Conservation (phyloP, 1,284 basidiomycete genomes). For the Lignosus rhinocerotis region DNA sequence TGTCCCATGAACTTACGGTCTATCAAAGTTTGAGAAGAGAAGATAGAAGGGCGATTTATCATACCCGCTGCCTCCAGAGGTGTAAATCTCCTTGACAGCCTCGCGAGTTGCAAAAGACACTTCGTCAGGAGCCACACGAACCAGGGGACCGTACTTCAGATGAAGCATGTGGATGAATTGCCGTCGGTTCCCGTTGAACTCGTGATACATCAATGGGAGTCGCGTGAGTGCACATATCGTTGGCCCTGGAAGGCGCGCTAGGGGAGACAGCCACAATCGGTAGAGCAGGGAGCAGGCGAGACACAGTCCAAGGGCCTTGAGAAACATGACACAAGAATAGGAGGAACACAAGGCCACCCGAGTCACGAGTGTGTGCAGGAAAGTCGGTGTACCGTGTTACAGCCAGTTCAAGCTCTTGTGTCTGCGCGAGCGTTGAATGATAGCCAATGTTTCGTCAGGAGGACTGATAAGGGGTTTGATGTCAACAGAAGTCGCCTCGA, state of each 20-base stretch:
- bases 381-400: no score
- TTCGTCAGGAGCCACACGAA: conserved; percentile 32
- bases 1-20: conserved; percentile 6
- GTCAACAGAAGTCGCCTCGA: neutral
- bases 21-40: conserved; percentile 24
- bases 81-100: conserved; percentile 29
- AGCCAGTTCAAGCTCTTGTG: no score
- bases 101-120: conserved; percentile 29
- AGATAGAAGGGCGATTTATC: conserved; percentile 27
- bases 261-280: conserved; percentile 24
- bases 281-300: conserved; percentile 6
- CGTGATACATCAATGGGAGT: conserved; percentile 28
- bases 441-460: no score
- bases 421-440: no score
- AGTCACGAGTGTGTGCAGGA: neutral
- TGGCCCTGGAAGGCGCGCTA: conserved; percentile 28
- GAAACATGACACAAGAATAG: neutral
- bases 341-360: neutral
- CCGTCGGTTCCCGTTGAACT: conserved; percentile 19
- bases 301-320: neutral
- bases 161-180: conserved; percentile 28
- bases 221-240: conserved; percentile 23
- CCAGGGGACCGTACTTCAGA: conserved; percentile 27
- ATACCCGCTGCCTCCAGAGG: conserved; percentile 28
- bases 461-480: no score